phyloP scores from a whole-genome alignment of 352 stramenopile species.

The Globisporangium middletonii region DNA sequence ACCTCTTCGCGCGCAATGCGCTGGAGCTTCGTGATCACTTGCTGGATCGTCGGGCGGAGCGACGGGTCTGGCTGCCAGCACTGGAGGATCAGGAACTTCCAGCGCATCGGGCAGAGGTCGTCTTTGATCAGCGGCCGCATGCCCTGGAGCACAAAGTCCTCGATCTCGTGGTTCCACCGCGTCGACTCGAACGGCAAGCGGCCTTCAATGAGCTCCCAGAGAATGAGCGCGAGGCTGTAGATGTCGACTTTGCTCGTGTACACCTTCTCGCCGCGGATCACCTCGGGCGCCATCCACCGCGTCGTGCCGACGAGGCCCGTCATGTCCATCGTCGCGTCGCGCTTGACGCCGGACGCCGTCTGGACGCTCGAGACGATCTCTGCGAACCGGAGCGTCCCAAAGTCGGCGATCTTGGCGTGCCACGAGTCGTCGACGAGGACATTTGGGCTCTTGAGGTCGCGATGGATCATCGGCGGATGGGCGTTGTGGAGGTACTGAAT shows the following conservation, averaged over 20 bases:
- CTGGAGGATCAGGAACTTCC: slow-evolving; percentile 67
- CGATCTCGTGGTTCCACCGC: slow-evolving; percentile 84
- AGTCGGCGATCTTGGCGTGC: slow-evolving; percentile 89
- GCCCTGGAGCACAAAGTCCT: slow-evolving; percentile 70
- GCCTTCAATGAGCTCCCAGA: slow-evolving; percentile 86
- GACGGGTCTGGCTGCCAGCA: slow-evolving; percentile 84
- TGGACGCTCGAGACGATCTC: slow-evolving; percentile 79
- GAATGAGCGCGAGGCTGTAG: slow-evolving; percentile 81
- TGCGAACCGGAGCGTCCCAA: slow-evolving; percentile 81
- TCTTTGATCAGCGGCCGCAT: slow-evolving; percentile 58
- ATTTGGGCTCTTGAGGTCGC: slow-evolving; percentile 89
- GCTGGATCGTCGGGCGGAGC: slow-evolving; percentile 78
- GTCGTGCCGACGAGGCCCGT: slow-evolving; percentile 85
- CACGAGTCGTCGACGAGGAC: slow-evolving; percentile 87
- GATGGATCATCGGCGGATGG: slow-evolving; percentile 87
- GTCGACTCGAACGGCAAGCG: slow-evolving; percentile 77
- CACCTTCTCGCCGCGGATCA: slow-evolving; percentile 80
- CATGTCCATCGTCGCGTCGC: slow-evolving; percentile 56
- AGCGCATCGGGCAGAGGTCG: slow-evolving; percentile 68
- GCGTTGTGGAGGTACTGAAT: slow-evolving; percentile 90
- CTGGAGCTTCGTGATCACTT: slow-evolving; percentile 81
- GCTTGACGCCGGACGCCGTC: slow-evolving; percentile 26
- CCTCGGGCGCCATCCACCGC: slow-evolving; percentile 86
- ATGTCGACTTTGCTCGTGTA: slow-evolving; percentile 90
- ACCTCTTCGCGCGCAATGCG: slow-evolving; percentile 75